These are phyloP conservation scores for Stereocaulon alpinum DNA, from an alignment of 495 filamentous ascomycete species.

Conservation along the genomic window DNA sequence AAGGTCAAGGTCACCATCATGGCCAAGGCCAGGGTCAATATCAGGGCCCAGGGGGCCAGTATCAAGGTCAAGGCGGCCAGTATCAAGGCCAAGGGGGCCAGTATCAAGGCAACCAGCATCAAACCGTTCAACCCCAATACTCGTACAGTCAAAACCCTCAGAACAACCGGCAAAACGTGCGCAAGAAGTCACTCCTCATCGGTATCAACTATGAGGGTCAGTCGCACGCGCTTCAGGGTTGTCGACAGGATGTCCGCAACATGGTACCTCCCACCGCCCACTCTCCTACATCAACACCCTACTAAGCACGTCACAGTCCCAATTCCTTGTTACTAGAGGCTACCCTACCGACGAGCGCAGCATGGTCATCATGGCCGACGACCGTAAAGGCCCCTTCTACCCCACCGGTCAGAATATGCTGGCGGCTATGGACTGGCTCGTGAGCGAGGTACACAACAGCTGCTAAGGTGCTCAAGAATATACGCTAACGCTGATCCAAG, in stretches of 20 bases:
- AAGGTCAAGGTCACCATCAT: too few species aligned
- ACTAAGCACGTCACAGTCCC: conserved; percentile 1
- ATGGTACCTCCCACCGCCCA: conserved; percentile 35
- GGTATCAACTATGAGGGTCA: conserved; percentile 53
- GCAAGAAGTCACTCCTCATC: conserved; percentile 48
- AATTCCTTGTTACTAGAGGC: conserved; percentile 25
- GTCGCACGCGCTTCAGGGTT: conserved; percentile 41
- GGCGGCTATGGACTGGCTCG: conserved; percentile 47
- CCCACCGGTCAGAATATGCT: conserved; percentile 48
- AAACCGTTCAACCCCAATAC: background rate
- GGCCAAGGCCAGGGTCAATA: too few species aligned
- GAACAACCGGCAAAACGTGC: conserved; percentile 13
- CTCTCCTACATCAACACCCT: conserved; percentile 6
- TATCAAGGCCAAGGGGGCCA: too few species aligned
- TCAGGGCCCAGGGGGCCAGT: too few species aligned
- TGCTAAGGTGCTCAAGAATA: too few species aligned
- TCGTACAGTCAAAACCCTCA: background rate
- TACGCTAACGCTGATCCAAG: conserved; percentile 17
- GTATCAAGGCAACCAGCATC: too few species aligned
- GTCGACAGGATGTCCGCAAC: conserved; percentile 47
- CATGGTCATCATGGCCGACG: conserved; percentile 46
- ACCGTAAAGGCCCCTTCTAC: conserved; percentile 37
- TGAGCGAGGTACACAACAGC: conserved; percentile 10
- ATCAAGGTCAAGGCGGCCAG: too few species aligned
- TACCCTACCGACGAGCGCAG: conserved; percentile 38